Evolutionary conservation across 2,329 filamentous ascomycete genomes (phyloP), one percentile per base, ranked within the genome.

Genomic region (Paracoccidioides lutzii): DNA sequence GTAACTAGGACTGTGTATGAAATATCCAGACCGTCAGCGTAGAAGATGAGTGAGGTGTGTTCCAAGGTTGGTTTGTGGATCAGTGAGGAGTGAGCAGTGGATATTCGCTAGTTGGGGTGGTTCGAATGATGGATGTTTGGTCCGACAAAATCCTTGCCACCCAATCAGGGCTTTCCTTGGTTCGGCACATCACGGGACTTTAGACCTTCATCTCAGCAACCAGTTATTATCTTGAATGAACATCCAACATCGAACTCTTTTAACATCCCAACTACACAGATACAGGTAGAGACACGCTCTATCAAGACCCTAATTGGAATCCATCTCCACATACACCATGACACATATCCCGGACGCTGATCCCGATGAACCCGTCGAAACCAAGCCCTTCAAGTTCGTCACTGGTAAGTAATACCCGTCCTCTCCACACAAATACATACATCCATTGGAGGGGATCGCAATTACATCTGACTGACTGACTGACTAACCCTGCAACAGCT

Each of bases 371-470:
- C 80, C 82, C 71, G 83, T 83, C 71, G 87, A 95, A 75, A 96
- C 90, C 78, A 98, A 96, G 85, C 94, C 94, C 76, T 98, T 98
- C 87, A 98, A 98, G 87, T 97, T 97, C 79, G 93, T 97, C 71
- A 97, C 91, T 79, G 91, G 90, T 95, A 82, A 75, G 88, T 74
- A 33, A 46, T 60, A 58, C 61, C 62, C 61, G 58, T 58, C 55
- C 55, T 53, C 57, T 59, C 58, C 65, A 59, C 48, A 58, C 32
- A 38, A 40, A 38, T 9, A 35, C 37, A 40, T 46, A 15, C 66
- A 63, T 61, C 59, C 57, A 64, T 62, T 63, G 64, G 66, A 69
- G 66, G 9, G 14, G 32, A 32, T 22, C 30, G n/a, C 43, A 7
- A 4, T 30, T 32, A 10, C 40, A 45, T 22, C 43, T 45, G 32